These are phyloP conservation scores for Begonia peltatifolia DNA, from an alignment of 306 rosid species.

Conservation along the genomic window DNA sequence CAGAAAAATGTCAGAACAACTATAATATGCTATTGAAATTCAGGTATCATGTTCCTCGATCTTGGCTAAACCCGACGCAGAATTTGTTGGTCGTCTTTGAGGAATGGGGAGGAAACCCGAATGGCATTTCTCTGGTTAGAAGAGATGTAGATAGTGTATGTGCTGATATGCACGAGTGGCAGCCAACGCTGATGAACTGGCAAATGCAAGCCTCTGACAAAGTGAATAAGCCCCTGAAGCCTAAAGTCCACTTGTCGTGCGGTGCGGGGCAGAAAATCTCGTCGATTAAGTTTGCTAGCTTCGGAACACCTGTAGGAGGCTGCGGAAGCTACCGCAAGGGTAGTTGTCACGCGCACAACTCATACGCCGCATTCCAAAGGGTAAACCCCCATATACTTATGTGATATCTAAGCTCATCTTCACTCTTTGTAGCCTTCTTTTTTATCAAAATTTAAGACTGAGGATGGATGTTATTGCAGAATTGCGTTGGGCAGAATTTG, in stretches of 20 bases:
- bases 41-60: constrained; percentile 94
- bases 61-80: constrained; percentile 84
- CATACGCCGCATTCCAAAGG: constrained; percentile 72
- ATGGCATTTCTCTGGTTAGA: constrained; percentile 71
- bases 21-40: constrained; percentile 11
- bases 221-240: constrained; percentile 45
- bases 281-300: constrained; percentile 88
- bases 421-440: not conserved
- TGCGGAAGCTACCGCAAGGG: constrained; percentile 86
- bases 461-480: constrained; percentile 38
- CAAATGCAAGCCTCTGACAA: constrained; percentile 71
- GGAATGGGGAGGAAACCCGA: constrained; percentile 87
- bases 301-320: constrained; percentile 73
- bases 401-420: not conserved
- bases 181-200: constrained; percentile 76
- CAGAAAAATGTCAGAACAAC: not conserved
- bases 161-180: constrained; percentile 95
- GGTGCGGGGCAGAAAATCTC: constrained; percentile 76
- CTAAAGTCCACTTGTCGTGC: constrained; percentile 80
- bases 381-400: constrained; percentile 14
- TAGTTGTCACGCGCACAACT: constrained; percentile 78
- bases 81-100: constrained; percentile 81
- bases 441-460: constrained; percentile 5
- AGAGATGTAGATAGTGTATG: constrained; percentile 68
- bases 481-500: constrained; percentile 66